phyloP scores from a whole-genome alignment of 2,329 filamentous ascomycete species.

The Ceratocystis lukuohia region DNA sequence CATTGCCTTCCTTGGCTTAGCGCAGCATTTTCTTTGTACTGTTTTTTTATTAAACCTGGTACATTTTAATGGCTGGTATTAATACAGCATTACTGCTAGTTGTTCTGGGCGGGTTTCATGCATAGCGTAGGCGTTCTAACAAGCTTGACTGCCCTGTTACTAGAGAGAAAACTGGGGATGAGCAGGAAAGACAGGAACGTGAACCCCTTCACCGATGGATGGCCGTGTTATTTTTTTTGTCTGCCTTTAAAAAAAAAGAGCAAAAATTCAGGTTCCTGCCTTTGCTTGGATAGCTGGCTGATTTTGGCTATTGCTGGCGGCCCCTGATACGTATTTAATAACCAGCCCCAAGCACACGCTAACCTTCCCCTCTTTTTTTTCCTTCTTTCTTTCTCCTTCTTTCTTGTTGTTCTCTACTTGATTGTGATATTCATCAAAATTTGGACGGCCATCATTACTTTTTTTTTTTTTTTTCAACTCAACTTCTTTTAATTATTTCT shows the following conservation, averaged over 20 bases:
- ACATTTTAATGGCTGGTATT: not conserved
- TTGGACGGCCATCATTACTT: not conserved
- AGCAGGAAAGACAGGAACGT: not conserved
- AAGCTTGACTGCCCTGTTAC: not conserved
- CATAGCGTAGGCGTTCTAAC: not conserved
- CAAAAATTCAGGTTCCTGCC: not conserved
- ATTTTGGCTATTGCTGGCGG: constrained; percentile 2
- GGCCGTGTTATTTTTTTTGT: not conserved
- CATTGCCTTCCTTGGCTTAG: not conserved
- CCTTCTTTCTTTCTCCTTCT: constrained; percentile 9
- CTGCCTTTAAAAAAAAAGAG: not conserved
- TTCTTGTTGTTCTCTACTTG: constrained; percentile 7
- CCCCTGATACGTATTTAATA: constrained; percentile 19
- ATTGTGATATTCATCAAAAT: constrained; percentile 1
- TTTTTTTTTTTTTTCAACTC: not conserved
- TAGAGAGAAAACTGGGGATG: not conserved
- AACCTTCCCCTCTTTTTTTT: constrained; percentile 13
- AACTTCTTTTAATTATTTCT: constrained; percentile 4
- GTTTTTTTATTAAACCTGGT: not conserved
- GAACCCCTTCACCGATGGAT: not conserved
- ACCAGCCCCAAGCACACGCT: not conserved
- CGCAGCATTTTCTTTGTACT: not conserved
- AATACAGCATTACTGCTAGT: not conserved
- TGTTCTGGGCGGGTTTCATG: not conserved
- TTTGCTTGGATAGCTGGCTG: constrained; percentile 6